Conservation (phyloP, 108 stramenopile genomes). For the Pseudonitzschia delicatissima region DNA sequence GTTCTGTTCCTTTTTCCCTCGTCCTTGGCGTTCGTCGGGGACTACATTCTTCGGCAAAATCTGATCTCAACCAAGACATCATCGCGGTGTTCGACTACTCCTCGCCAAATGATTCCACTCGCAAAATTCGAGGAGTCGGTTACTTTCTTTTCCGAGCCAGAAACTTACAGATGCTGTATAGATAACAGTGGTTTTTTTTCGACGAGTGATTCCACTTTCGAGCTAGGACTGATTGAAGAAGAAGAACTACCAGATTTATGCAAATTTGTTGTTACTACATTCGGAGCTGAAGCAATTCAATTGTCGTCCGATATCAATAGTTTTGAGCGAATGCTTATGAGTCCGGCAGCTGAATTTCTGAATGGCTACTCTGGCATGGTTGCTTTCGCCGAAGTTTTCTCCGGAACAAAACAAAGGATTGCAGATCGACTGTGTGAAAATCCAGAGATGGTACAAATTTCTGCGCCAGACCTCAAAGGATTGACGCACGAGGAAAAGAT, state of each 20-base stretch:
- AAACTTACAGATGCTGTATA: conserved; percentile 17
- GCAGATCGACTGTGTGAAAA: conserved; percentile 30
- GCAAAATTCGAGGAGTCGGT: conserved; percentile 16
- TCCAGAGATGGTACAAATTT: conserved; percentile 3
- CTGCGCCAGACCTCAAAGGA: conserved; percentile 30
- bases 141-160: conserved; percentile 25
- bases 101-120: conserved; percentile 20
- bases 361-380: conserved; percentile 69
- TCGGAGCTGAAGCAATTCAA: conserved; percentile 73
- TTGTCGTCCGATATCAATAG: conserved; percentile 52
- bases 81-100: neutral
- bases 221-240: conserved; percentile 50
- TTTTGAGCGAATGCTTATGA: conserved; percentile 57
- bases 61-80: neutral
- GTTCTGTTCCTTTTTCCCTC: neutral
- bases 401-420: conserved; percentile 59
- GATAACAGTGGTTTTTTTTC: conserved; percentile 21
- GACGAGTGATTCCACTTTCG: conserved; percentile 14
- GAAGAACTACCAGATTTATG: conserved; percentile 70
- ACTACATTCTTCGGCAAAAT: neutral
- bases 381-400: conserved; percentile 77
- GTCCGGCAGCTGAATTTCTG: conserved; percentile 64
- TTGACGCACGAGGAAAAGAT: conserved; percentile 26
- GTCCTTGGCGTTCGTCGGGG: neutral
- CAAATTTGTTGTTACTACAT: conserved; percentile 64